Evolutionary conservation across 805 yeast species (phyloP).

Genomic region (Yarrowia porcina): DNA sequence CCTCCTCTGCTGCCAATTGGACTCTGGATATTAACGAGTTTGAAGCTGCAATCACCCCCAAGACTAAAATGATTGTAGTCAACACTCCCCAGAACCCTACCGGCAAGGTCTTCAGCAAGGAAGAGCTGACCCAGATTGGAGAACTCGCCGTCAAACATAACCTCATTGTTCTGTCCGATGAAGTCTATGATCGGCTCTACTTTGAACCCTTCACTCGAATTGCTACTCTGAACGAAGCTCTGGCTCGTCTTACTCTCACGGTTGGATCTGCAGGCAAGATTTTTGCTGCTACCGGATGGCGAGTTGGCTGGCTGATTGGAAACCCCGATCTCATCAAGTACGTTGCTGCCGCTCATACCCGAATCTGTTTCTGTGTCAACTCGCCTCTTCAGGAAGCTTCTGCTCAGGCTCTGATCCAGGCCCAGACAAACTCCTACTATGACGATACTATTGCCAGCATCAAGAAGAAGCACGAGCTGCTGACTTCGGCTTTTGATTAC

Average conservation of each 20-base stretch:
- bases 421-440: conserved; percentile 64
- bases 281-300: conserved; percentile 99
- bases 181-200: conserved; percentile 89
- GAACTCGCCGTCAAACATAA: conserved; percentile 81
- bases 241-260: conserved; percentile 73
- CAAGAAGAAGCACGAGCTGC: conserved; percentile 64
- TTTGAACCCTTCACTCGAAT: conserved; percentile 76
- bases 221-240: conserved; percentile 76
- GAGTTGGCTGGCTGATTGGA: conserved; percentile 95
- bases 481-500: conserved; percentile 78
- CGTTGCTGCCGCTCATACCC: conserved; percentile 84
- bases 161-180: conserved; percentile 81
- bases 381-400: conserved; percentile 92
- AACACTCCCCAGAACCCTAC: conserved; percentile 97
- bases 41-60: conserved; percentile 63
- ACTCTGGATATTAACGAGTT: conserved; percentile 73
- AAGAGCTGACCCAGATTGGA: conserved; percentile 74
- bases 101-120: conserved; percentile 79
- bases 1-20: conserved; percentile 86
- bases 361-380: conserved; percentile 89
- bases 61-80: conserved; percentile 80
- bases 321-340: conserved; percentile 75
- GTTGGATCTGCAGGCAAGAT: conserved; percentile 98
- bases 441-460: conserved; percentile 66
- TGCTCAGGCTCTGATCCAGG: conserved; percentile 67